Base-by-base conservation (phyloP, 1,284 basidiomycete genomes). In the Sanguinoderma infundibulare region DNA sequence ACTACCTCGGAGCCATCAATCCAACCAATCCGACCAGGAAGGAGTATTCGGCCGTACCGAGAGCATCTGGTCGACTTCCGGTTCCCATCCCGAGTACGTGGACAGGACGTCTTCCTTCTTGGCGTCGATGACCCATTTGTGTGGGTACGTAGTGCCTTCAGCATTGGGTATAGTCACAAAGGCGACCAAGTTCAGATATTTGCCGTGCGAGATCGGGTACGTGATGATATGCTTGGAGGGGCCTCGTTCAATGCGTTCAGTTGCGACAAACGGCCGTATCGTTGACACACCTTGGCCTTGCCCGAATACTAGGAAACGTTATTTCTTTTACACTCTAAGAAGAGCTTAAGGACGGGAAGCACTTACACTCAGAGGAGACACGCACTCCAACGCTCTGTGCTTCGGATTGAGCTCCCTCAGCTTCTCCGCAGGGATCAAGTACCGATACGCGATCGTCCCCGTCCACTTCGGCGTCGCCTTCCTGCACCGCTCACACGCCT, bases 31-130 rank as follows among this genome's bases (percentile, higher is more conserved):
- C 1, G 40, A 17, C 26, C 3, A 32, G 2, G 36, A 2, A 5
- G 35, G 39, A 42, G 22, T 51, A 22, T 32, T n/a, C n/a, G 52
- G 3, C 51, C 64, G 14, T 39, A 73, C 72, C 46, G 68, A 56
- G 5, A 71, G 53, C 55, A 73, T 61, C 35, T 62, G 42, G 5
- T 64, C 62, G 10, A 72, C 65, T 30, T 71, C 71, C 10, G 63
- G 63, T 57, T 73, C 71, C 69, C 70, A 72, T 3, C 67, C 71
- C 9, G 55, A 42, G 60, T 65, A 73, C 17, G 63, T 52, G 10
- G 57, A 54, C 20, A 61, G 20, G 26, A 72, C 44, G 12, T 73
- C 72, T 35, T 68, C 64, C 38, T 61, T 62, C 1, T 59, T 12
- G 2, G 69, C 71, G 35, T 68, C 68, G 5, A 60, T 54, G 2